Conservation (phyloP, 345 rosid genomes). For the Reutealis trisperma region DNA sequence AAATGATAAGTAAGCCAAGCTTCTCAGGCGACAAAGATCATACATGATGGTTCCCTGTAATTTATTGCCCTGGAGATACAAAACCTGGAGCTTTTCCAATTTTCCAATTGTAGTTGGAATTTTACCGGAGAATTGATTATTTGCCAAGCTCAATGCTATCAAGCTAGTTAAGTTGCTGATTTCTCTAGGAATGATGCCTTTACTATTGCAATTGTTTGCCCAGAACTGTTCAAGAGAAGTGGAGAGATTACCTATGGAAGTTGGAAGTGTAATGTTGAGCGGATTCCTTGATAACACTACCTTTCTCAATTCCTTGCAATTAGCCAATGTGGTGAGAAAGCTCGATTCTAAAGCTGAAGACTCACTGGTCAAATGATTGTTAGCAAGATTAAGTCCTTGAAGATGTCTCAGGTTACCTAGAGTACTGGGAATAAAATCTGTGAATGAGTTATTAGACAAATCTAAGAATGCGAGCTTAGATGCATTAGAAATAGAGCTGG, state of each 20-base stretch:
- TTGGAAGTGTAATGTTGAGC: neutral
- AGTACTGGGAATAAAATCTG: constrained; percentile 18
- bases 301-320: neutral
- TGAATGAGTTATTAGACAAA: constrained; percentile 16
- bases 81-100: constrained; percentile 9
- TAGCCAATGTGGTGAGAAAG: constrained; percentile 15
- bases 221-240: neutral
- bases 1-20: neutral
- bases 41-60: constrained; percentile 13
- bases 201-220: neutral
- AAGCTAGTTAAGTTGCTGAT: constrained; percentile 5
- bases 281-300: neutral
- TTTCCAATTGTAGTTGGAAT: constrained; percentile 22
- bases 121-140: neutral
- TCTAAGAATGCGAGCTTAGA: constrained; percentile 17
- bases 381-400: neutral
- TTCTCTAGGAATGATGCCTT: constrained; percentile 13
- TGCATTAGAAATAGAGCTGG: constrained; percentile 22
- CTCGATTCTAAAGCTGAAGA: constrained; percentile 4
- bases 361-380: neutral
- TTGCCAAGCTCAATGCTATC: neutral
- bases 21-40: constrained; percentile 15
- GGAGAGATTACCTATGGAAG: constrained; percentile 7
- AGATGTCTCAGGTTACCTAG: constrained; percentile 14
- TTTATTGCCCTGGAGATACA: neutral